Conservation (phyloP, 2,329 filamentous ascomycete species). For the Bisporella sp. region DNA sequence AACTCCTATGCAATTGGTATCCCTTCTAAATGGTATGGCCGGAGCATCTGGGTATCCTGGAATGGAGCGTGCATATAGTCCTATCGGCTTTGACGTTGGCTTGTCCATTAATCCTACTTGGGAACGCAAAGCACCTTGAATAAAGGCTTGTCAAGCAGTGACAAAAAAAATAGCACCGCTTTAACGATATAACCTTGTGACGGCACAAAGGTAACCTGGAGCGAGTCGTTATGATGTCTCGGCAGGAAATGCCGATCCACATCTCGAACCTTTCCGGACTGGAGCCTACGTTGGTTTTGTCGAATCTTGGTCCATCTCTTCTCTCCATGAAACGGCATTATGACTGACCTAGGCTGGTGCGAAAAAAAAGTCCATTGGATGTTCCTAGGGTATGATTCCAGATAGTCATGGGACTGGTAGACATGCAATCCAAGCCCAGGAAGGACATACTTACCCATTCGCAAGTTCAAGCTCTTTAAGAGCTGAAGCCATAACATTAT, state of each 20-base stretch:
- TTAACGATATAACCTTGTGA: no score
- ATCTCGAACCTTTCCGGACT: neutral
- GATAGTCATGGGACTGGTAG: neutral
- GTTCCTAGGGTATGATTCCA: neutral
- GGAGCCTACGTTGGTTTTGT: no score
- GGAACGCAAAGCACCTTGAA: no score
- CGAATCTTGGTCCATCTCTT: neutral
- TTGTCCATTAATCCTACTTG: no score
- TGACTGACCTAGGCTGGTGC: neutral
- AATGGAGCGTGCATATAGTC: neutral
- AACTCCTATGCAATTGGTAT: neutral
- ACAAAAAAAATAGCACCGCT: no score
- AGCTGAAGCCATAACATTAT: neutral
- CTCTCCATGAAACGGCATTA: neutral
- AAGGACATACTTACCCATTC: slow-evolving; percentile 1
- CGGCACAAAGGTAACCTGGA: neutral
- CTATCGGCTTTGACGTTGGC: no score
- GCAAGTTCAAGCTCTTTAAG: neutral
- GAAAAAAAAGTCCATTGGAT: neutral
- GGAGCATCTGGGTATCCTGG: neutral
- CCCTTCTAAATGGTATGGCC: neutral
- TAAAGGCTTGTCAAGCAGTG: no score
- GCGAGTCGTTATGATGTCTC: neutral
- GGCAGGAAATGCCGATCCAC: slow-evolving; percentile 4
- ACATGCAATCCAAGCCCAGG: neutral